Conservation (phyloP, 345 rosid genomes). For the Brassica rapa region DNA sequence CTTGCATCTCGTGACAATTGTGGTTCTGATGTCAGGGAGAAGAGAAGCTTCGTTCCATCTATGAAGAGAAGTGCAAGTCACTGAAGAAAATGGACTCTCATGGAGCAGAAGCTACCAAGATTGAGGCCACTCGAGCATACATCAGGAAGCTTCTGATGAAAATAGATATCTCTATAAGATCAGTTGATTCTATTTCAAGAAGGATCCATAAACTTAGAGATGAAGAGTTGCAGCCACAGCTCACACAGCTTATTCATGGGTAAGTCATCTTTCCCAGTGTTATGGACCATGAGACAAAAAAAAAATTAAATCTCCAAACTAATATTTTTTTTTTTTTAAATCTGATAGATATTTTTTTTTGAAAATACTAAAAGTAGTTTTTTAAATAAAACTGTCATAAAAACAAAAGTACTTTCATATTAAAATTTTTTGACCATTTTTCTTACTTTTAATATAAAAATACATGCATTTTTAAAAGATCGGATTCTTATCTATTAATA, state of each 20-base stretch:
- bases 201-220: slow-evolving; percentile 84
- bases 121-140: slow-evolving; percentile 69
- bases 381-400: no score
- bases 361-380: no score
- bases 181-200: slow-evolving; percentile 68
- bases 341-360: no score
- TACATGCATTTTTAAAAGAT: no score
- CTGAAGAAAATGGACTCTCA: slow-evolving; percentile 56
- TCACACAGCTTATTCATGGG: slow-evolving; percentile 73
- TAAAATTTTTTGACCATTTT: no score
- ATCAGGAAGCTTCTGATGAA: slow-evolving; percentile 67
- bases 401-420: no score
- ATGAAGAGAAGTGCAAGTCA: slow-evolving; percentile 71
- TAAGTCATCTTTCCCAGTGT: slow-evolving; percentile 19
- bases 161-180: slow-evolving; percentile 62
- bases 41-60: slow-evolving; percentile 68
- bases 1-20: slow-evolving; percentile 21
- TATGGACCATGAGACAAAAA: no score
- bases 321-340: no score
- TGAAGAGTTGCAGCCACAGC: slow-evolving; percentile 81
- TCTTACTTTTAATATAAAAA: no score
- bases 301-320: no score
- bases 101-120: slow-evolving; percentile 80
- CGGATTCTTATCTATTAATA: no score
- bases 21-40: slow-evolving; percentile 59